These are phyloP conservation scores for Penicillium sp. DNA, from an alignment of 2,329 filamentous ascomycete species.

Conservation along the genomic window DNA sequence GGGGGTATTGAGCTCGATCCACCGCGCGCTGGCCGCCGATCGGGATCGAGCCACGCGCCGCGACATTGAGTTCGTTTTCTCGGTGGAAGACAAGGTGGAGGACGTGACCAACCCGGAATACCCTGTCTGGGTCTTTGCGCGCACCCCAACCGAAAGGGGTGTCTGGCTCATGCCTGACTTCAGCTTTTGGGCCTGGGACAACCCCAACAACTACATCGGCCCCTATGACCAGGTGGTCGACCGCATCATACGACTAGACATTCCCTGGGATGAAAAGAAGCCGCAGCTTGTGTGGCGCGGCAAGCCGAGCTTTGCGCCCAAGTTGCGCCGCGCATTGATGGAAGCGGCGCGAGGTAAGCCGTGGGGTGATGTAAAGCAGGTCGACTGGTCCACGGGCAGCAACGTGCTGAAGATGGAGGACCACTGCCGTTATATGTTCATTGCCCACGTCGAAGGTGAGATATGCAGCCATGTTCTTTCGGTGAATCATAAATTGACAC, in stretches of 20 bases:
- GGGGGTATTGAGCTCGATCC: constrained; percentile 45
- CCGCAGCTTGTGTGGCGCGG: constrained; percentile 48
- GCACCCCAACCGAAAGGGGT: constrained; percentile 36
- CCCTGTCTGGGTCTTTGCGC: constrained; percentile 44
- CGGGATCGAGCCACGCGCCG: constrained; percentile 31
- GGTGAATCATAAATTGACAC: neutral
- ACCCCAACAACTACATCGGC: constrained; percentile 31
- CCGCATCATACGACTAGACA: constrained; percentile 24
- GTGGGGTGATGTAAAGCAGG: constrained; percentile 46
- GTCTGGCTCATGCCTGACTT: constrained; percentile 52
- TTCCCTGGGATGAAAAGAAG: constrained; percentile 36
- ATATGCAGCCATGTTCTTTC: neutral
- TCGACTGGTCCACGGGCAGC: constrained; percentile 37
- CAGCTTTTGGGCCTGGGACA: constrained; percentile 49
- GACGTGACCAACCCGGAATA: constrained; percentile 36
- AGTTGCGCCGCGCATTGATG: constrained; percentile 39
- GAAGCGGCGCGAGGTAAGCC: constrained; percentile 37
- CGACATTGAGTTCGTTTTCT: constrained; percentile 47
- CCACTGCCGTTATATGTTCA: constrained; percentile 51
- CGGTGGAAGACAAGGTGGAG: constrained; percentile 40
- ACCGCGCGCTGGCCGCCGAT: constrained; percentile 45
- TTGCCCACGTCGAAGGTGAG: constrained; percentile 50
- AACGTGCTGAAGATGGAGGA: constrained; percentile 48
- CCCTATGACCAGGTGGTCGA: constrained; percentile 37
- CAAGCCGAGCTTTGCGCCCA: constrained; percentile 40